These are phyloP conservation scores for Ophiostoma novo-ulmi DNA, from an alignment of 2,329 filamentous ascomycete genomes.

Conservation along the genomic window DNA sequence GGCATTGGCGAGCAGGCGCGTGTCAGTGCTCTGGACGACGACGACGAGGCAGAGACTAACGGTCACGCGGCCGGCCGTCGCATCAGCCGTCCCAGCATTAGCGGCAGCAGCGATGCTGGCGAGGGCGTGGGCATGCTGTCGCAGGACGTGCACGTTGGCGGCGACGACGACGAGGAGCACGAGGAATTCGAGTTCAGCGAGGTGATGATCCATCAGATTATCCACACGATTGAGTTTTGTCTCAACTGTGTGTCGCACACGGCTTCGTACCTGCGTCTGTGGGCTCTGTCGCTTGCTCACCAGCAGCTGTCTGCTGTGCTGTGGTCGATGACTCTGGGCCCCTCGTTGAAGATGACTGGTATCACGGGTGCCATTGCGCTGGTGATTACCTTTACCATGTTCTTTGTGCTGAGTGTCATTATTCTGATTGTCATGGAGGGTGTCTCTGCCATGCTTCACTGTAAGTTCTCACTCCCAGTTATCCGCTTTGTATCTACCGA, in stretches of 20 bases:
- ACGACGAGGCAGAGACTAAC: slow-evolving; percentile 60
- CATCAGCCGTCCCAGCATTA: slow-evolving; percentile 31
- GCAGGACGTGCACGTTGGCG: slow-evolving; percentile 49
- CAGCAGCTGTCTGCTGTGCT: slow-evolving; percentile 94
- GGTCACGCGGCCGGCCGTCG: slow-evolving; percentile 43
- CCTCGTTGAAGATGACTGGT: slow-evolving; percentile 64
- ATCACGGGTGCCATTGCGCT: slow-evolving; percentile 70
- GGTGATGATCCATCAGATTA: slow-evolving; percentile 97
- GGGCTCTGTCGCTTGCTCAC: slow-evolving; percentile 94
- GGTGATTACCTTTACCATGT: slow-evolving; percentile 76
- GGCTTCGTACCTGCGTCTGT: slow-evolving; percentile 95
- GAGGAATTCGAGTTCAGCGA: slow-evolving; percentile 97
- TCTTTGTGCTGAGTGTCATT: slow-evolving; percentile 69
- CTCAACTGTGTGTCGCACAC: slow-evolving; percentile 99
- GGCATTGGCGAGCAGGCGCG: slow-evolving; percentile 84
- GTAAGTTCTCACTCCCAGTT: background rate
- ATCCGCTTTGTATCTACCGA: background rate
- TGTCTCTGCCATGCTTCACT: slow-evolving; percentile 89
- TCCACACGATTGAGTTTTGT: slow-evolving; percentile 99
- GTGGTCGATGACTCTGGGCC: slow-evolving; percentile 90
- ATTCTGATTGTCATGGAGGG: slow-evolving; percentile 93
- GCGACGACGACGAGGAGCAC: slow-evolving; percentile 58
- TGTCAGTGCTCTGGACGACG: slow-evolving; percentile 85
- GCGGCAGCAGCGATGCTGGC: slow-evolving; percentile 56
- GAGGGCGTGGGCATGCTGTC: slow-evolving; percentile 85